phyloP scores from a whole-genome alignment of 2,329 filamentous ascomycete species.

The Paraphoma chrysanthemicola region DNA sequence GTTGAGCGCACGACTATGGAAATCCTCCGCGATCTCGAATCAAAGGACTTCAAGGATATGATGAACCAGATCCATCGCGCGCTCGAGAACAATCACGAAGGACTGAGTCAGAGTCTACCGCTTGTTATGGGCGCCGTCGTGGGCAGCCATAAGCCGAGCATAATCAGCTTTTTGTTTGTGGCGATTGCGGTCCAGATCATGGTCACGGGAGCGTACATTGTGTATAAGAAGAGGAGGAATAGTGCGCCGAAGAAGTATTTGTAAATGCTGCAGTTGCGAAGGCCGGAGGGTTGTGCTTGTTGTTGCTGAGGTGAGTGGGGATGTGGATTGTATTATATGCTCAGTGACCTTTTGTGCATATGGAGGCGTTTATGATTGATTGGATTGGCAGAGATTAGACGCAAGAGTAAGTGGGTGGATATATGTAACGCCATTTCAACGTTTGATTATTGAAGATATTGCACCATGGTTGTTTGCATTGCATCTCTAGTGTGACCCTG shows the following conservation, averaged over 20 bases:
- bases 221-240: constrained; percentile 80
- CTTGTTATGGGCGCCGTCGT: constrained; percentile 60
- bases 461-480: too few species aligned
- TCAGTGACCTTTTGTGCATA: not conserved
- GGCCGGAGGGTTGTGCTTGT: not conserved
- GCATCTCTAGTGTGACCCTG: too few species aligned
- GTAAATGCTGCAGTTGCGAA: constrained; percentile 46
- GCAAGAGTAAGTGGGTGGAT: not conserved
- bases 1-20: constrained; percentile 60
- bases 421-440: not conserved
- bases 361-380: not conserved
- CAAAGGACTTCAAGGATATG: constrained; percentile 63
- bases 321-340: not conserved
- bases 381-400: not conserved
- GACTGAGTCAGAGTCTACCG: constrained; percentile 60
- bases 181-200: constrained; percentile 78
- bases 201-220: constrained; percentile 71
- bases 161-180: constrained; percentile 71
- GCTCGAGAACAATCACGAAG: constrained; percentile 61
- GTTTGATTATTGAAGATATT: not conserved
- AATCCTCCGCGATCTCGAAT: constrained; percentile 62
- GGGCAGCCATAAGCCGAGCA: constrained; percentile 60
- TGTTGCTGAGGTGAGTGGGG: not conserved
- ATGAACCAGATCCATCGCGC: constrained; percentile 62
- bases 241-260: constrained; percentile 91